Evolutionary conservation across 2,329 filamentous ascomycete genomes (phyloP).

Genomic region (Fusarium robinianum): DNA sequence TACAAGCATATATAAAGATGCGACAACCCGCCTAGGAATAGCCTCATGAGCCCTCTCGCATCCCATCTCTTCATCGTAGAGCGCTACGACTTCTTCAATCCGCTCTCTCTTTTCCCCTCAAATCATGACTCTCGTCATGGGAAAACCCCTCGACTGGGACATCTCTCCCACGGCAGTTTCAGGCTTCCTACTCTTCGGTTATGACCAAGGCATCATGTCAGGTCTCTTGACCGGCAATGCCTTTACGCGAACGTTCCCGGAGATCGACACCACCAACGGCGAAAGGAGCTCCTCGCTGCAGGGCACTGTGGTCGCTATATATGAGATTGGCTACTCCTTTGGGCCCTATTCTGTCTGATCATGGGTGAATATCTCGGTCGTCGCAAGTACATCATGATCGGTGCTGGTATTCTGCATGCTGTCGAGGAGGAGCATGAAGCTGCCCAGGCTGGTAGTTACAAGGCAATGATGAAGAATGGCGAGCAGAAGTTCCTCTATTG

Average conservation of each 20-base stretch:
- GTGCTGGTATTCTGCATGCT: slow-evolving; percentile 47
- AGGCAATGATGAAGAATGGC: slow-evolving; percentile 47
- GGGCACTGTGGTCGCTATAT: slow-evolving; percentile 52
- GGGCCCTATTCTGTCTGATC: slow-evolving; percentile 47
- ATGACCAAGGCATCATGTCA: slow-evolving; percentile 41
- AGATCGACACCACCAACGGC: slow-evolving; percentile 42
- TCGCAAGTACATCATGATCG: slow-evolving; percentile 46
- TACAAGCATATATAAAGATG: slow-evolving; percentile 28
- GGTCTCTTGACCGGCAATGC: slow-evolving; percentile 42
- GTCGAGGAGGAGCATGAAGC: slow-evolving; percentile 47
- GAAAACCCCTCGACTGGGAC: slow-evolving; percentile 46
- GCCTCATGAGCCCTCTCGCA: slow-evolving; percentile 3
- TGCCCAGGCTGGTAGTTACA: slow-evolving; percentile 40
- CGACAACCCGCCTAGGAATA: slow-evolving; percentile 18
- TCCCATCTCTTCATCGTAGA: not conserved
- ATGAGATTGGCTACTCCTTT: slow-evolving; percentile 54
- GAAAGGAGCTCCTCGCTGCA: slow-evolving; percentile 50
- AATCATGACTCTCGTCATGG: slow-evolving; percentile 36
- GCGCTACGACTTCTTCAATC: too few species aligned
- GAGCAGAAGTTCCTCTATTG: slow-evolving; percentile 47
- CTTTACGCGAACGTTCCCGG: slow-evolving; percentile 41
- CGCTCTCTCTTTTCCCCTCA: not conserved
- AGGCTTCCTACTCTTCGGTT: slow-evolving; percentile 45
- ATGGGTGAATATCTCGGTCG: slow-evolving; percentile 52
- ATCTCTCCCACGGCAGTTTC: slow-evolving; percentile 43